Base-by-base conservation (phyloP, 805 yeast species). In the Candida vaughaniae region DNA sequence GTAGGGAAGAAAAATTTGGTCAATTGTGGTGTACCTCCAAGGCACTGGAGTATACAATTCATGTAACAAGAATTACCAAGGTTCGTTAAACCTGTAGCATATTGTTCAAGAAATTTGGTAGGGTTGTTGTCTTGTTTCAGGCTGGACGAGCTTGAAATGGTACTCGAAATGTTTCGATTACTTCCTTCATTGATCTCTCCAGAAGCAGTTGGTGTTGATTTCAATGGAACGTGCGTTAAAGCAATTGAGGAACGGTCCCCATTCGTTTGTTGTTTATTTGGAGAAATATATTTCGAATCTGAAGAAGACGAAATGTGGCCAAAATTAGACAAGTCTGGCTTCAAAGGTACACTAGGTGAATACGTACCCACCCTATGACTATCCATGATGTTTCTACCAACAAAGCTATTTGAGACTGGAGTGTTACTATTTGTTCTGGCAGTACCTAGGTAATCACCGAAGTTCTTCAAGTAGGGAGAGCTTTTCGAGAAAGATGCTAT, bases 1-100 rank as follows among this genome's bases (percentile, higher is more conserved):
- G 47, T 39, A 0, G 64, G 61, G 29, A 82, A 63, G 51, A 90
- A 85, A 38, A 84, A 77, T 31, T 65, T 68, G 3, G 82, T 71
- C 18, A 90, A 61, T 41, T 78, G 80, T 1, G 78, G 78, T 0
- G 91, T 80, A 1, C 91, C 90, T 3, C 82, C 71, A 23, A 91
- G 56, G 57, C 96, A 87, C 61, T 90, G 98, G n/a, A 90, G 59
- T 3, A 85, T 72, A 47, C 95, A 84, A 60, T 90, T 90, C 89
- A 90, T 84, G 59, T 90, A 90, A 58, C 97, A 90, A 0, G 95
- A 85, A 52, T 91, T 91, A 2, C 96, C 96, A 43, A 90, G 65
- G 55, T 90, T 90, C 10, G 71, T 67, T 5, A 90, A 66, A 0
- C 98, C 97, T 0, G 89, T 79, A 14, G 78, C 66, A 35, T 80